These are phyloP conservation scores for Neurospora tetraspora DNA, from an alignment of 495 filamentous ascomycete genomes.

Conservation along the genomic window DNA sequence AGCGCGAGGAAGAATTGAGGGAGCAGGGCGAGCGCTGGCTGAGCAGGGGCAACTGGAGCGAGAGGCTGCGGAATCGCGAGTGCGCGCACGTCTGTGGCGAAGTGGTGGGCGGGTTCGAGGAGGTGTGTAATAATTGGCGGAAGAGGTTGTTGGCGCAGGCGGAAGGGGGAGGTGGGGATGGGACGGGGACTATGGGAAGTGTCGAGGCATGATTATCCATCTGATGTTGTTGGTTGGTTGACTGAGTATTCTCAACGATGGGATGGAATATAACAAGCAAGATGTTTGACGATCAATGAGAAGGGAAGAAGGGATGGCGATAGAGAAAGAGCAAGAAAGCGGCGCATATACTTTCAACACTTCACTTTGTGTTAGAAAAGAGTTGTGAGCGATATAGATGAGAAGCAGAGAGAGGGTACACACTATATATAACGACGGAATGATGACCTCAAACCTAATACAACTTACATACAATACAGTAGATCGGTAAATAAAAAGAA, in stretches of 20 bases:
- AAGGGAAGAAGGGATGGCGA: background rate
- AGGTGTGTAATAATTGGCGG: constrained; percentile 57
- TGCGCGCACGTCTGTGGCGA: constrained; percentile 70
- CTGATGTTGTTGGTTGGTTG: background rate
- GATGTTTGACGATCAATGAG: background rate
- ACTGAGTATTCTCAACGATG: background rate
- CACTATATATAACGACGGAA: background rate
- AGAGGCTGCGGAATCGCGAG: constrained; percentile 60
- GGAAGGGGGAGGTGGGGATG: constrained; percentile 8
- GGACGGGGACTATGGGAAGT: background rate
- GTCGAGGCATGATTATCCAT: background rate
- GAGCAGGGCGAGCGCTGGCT: constrained; percentile 79
- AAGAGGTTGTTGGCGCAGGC: constrained; percentile 39
- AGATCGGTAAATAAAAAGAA: background rate
- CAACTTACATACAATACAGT: background rate
- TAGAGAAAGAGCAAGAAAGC: background rate
- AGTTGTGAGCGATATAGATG: background rate
- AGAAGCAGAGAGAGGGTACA: background rate
- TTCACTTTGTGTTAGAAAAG: background rate
- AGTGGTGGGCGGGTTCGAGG: constrained; percentile 86
- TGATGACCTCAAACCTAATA: background rate
- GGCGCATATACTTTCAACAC: background rate
- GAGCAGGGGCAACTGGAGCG: constrained; percentile 69
- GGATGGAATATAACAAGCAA: background rate
- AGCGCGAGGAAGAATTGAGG: constrained; percentile 65